Percentiles rank a stretch among this genome's conserved stretches.
Conservation (phyloP, 495 filamentous ascomycete genomes). For the Viridothelium virens region DNA sequence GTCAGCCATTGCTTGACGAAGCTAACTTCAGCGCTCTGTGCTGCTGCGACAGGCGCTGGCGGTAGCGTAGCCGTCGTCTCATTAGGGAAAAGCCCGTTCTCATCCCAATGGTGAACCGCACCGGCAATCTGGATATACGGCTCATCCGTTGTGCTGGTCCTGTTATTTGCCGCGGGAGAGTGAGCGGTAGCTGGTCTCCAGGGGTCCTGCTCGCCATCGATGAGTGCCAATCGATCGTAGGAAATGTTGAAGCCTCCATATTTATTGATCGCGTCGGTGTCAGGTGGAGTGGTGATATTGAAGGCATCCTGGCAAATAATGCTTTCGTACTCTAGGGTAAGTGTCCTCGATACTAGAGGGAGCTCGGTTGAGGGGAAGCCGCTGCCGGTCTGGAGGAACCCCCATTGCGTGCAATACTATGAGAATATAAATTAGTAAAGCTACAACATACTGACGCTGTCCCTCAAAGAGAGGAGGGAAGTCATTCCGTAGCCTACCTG, state of each 20-base stretch:
- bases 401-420: constrained; percentile 49
- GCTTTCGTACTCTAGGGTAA: constrained; percentile 48
- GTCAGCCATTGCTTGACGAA: constrained; percentile 62
- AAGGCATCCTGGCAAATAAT: constrained; percentile 52
- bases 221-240: constrained; percentile 34
- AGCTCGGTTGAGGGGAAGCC: constrained; percentile 49
- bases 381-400: constrained; percentile 60
- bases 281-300: constrained; percentile 51
- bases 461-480: too few species aligned
- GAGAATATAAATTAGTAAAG: neutral
- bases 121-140: constrained; percentile 57
- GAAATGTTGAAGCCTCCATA: constrained; percentile 66
- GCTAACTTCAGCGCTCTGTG: constrained; percentile 46
- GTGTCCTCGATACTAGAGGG: constrained; percentile 57
- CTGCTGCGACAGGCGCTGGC: constrained; percentile 45
- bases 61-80: constrained; percentile 48
- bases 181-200: constrained; percentile 63
- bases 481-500: constrained; percentile 32
- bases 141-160: constrained; percentile 48
- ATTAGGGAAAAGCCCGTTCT: constrained; percentile 59
- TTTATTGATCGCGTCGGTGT: constrained; percentile 55
- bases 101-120: constrained; percentile 64
- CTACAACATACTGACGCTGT: neutral
- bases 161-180: constrained; percentile 36
- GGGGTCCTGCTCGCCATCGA: constrained; percentile 63